A percentile compares a stretch with the other conserved stretches of the same genome.
Evolutionary conservation across 2,329 filamentous ascomycete genomes (phyloP).

Genomic region (Diaporthe humulicola): DNA sequence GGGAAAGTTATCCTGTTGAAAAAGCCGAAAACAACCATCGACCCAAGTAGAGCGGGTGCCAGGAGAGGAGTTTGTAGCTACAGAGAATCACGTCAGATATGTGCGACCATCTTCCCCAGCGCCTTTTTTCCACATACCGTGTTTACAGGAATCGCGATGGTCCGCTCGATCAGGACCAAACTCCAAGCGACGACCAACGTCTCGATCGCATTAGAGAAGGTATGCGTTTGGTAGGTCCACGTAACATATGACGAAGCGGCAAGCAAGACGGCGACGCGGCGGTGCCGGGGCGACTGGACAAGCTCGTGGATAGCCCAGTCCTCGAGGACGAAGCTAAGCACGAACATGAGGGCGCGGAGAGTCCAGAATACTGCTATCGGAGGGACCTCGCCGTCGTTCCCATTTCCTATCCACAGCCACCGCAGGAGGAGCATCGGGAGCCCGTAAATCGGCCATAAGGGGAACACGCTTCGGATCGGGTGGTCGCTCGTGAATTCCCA

Average conservation of each 20-base stretch:
- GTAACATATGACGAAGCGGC: constrained; percentile 98
- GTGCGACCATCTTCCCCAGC: constrained; percentile 25
- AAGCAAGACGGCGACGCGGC: constrained; percentile 82
- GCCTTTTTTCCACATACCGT: constrained; percentile 67
- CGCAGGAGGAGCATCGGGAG: constrained; percentile 92
- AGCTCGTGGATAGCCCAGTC: constrained; percentile 98
- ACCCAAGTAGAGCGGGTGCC: constrained; percentile 82
- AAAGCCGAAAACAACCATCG: constrained; percentile 85
- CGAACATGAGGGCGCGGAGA: constrained; percentile 90
- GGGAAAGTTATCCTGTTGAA: constrained; percentile 99
- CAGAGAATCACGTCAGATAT: constrained; percentile 43
- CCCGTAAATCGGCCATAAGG: constrained; percentile 95
- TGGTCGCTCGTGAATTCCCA: constrained; percentile 95
- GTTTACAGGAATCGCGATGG: constrained; percentile 70
- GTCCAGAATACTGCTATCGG: constrained; percentile 93
- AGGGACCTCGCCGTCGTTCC: constrained; percentile 80
- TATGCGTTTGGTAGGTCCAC: constrained; percentile 98
- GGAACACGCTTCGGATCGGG: constrained; percentile 96
- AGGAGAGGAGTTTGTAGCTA: constrained; percentile 82
- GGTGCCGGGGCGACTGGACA: constrained; percentile 79
- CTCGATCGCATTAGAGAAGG: constrained; percentile 97
- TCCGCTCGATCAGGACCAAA: constrained; percentile 89
- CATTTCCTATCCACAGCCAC: constrained; percentile 92
- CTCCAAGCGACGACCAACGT: constrained; percentile 94
- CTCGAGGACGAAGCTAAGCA: constrained; percentile 94